phyloP scores from a whole-genome alignment of 2,329 filamentous ascomycete genomes.

The Fusarium burgessii region DNA sequence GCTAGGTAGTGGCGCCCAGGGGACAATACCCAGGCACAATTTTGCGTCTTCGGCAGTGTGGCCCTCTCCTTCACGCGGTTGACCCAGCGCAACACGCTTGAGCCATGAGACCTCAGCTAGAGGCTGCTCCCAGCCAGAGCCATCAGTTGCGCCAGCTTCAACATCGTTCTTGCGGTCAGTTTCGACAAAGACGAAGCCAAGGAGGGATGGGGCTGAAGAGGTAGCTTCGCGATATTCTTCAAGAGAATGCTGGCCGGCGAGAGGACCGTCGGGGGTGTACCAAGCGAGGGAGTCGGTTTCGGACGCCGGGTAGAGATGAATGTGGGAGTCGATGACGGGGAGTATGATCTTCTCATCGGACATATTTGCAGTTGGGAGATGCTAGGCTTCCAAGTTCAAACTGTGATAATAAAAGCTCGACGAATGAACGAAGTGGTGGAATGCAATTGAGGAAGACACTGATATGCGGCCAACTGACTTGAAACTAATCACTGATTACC shows the following conservation, averaged over 20 bases:
- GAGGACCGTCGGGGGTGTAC: conserved; percentile 69
- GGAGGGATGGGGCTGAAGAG: conserved; percentile 57
- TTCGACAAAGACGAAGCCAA: conserved; percentile 86
- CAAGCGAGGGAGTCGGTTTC: conserved; percentile 77
- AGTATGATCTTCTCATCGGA: conserved; percentile 56
- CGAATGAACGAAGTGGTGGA: neutral
- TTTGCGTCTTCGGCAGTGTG: conserved; percentile 59
- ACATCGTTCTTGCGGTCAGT: conserved; percentile 78
- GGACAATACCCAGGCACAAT: conserved; percentile 77
- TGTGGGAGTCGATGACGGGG: conserved; percentile 87
- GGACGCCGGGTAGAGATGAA: conserved; percentile 83
- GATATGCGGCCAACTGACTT: neutral
- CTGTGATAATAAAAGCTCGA: neutral
- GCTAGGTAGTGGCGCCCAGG: conserved; percentile 86
- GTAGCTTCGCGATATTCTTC: conserved; percentile 69
- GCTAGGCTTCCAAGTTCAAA: neutral
- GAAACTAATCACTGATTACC: neutral
- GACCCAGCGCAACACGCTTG: conserved; percentile 72
- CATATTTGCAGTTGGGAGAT: conserved; percentile 45
- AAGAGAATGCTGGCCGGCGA: conserved; percentile 74
- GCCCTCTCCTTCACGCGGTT: conserved; percentile 67
- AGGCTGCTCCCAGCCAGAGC: conserved; percentile 73
- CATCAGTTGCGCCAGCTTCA: conserved; percentile 57
- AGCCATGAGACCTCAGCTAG: conserved; percentile 80
- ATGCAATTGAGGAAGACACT: neutral